phyloP scores from a whole-genome alignment of 2,329 filamentous ascomycete genomes.

The Aureobasidium pullulans region DNA sequence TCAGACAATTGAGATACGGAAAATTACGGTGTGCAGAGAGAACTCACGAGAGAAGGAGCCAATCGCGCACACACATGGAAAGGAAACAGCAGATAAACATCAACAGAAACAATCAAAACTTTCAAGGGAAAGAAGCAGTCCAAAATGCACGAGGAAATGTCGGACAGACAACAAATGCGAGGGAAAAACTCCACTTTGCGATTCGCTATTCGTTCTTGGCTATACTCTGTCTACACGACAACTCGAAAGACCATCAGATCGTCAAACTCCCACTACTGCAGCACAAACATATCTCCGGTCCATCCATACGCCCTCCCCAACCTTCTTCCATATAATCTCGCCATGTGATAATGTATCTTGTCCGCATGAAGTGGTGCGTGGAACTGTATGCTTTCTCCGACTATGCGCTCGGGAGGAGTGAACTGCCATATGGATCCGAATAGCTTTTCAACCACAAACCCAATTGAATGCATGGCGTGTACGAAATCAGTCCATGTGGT shows the following conservation, averaged over 20 bases:
- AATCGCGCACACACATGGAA: too few relatives aligned
- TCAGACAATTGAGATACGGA: too few relatives aligned
- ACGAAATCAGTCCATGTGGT: slow-evolving; percentile 48
- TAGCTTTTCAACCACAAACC: slow-evolving; percentile 48
- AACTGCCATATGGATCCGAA: slow-evolving; percentile 57
- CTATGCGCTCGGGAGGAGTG: slow-evolving; percentile 33
- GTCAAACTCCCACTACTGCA: background rate
- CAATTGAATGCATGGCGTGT: slow-evolving; percentile 40
- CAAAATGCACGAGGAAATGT: too few relatives aligned
- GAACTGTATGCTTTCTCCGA: slow-evolving; percentile 47
- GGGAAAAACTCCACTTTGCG: too few relatives aligned
- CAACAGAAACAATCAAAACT: too few relatives aligned
- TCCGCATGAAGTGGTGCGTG: slow-evolving; percentile 50
- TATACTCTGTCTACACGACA: background rate
- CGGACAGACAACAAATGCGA: too few relatives aligned
- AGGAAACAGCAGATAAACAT: too few relatives aligned
- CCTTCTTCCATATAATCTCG: slow-evolving; percentile 41
- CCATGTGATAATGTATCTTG: slow-evolving; percentile 43
- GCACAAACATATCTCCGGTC: slow-evolving; percentile 39
- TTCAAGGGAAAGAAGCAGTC: too few relatives aligned
- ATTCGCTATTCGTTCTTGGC: background rate
- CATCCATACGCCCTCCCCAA: slow-evolving; percentile 46
- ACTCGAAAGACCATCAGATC: too few relatives aligned
- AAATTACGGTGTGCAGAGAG: too few relatives aligned
- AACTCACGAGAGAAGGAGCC: too few relatives aligned